Evolutionary conservation across 1,284 basidiomycete species (phyloP), one percentile per base, ranked within the genome.

Genomic region (Microbotryum lychnidis-dioicae): DNA sequence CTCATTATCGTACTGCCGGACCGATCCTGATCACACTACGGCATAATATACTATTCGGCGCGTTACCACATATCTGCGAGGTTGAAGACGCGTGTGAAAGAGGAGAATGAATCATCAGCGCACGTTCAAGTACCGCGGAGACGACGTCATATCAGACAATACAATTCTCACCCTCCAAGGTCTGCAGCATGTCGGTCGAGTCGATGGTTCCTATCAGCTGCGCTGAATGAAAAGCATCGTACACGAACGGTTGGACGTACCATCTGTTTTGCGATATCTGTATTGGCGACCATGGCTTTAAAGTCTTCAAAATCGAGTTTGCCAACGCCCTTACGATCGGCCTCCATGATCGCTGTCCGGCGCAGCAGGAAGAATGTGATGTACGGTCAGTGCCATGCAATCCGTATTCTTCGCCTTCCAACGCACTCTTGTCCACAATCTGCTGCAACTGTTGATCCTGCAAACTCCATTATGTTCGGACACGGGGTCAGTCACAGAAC

Each of bases 401-500:
- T 27, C 5, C 10, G 10, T 49, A 16, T 12, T 21, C 20, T 12
- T 49, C 23, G n/a, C 6, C 7, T 0, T 46, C 46, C 45, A 23
- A 54, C 64, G 4, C 10, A 68, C 66, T 98, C 81, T 99, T 99
- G 78, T 99, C 96, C 12, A 98, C 96, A 69, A 99, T 99, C 77
- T 98, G 94, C 76, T 99, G 96, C 68, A 98, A 78, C 80, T 98
- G 96, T 75, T 96, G 90, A 76, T 99, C 96, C 87, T 91, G 69
- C 55, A 61, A 48, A 23, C 20, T 23, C 29, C 42, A 33, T 16
- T 42, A 16, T 16, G 5, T 42, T 42, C 21, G 18, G 10, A 5
- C 1, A 12, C 21, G 23, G 31, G 1, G 3, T 14, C 16, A 29
- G 18, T 54, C 52, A 50, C 37, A 42, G 9, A 27, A 27, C 18